Conservation (phyloP, 441 rosid genomes). For the Syzygium malaccense region DNA sequence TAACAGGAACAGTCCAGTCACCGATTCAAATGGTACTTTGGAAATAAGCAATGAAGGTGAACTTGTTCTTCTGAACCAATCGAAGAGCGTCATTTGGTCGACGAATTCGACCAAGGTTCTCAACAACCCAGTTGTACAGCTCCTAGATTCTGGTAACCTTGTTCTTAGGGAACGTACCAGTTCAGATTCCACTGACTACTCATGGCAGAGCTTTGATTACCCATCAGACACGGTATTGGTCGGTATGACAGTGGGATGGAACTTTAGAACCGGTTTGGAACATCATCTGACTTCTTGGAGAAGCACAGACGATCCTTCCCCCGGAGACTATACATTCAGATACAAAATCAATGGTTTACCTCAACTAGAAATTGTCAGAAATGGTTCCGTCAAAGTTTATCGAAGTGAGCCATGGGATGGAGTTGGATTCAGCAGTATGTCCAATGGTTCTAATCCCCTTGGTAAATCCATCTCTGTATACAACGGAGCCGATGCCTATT, state of each 20-base stretch:
- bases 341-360: neutral
- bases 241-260: neutral
- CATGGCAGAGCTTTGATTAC: neutral
- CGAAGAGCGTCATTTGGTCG: neutral
- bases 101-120: neutral
- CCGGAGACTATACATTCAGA: neutral
- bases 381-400: neutral
- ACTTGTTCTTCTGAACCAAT: neutral
- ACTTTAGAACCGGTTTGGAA: neutral
- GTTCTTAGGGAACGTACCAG: neutral
- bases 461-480: neutral
- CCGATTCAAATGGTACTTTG: neutral
- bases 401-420: neutral
- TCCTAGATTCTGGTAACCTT: slow-evolving; percentile 4
- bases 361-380: neutral
- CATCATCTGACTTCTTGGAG: neutral
- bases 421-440: accelerated
- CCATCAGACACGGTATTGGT: neutral
- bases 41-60: neutral
- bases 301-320: neutral
- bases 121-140: neutral
- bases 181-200: neutral
- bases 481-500: neutral
- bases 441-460: accelerated
- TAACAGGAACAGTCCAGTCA: neutral